phyloP scores from a whole-genome alignment of 2,329 filamentous ascomycete genomes.

The Epichloe uncinata region DNA sequence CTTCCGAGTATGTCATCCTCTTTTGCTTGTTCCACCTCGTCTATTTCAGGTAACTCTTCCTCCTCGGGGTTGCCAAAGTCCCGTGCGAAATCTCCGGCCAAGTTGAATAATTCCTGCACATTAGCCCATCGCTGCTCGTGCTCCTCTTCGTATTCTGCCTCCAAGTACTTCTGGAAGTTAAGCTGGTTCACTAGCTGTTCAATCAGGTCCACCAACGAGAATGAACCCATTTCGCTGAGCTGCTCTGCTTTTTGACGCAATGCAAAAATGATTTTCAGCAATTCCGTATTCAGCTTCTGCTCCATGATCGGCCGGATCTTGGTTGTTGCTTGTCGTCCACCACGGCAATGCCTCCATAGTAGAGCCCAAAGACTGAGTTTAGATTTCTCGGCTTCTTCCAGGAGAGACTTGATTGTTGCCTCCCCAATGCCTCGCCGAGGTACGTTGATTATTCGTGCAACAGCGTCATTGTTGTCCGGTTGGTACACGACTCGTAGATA shows the following conservation, averaged over 20 bases:
- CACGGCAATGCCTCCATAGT: slow-evolving; percentile 43
- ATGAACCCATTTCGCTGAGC: slow-evolving; percentile 14
- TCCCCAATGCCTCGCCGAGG: slow-evolving; percentile 74
- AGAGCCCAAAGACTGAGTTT: slow-evolving; percentile 63
- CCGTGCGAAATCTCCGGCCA: slow-evolving; percentile 58
- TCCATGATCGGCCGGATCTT: slow-evolving; percentile 37
- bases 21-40: slow-evolving; percentile 54
- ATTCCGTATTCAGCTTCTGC: slow-evolving; percentile 36
- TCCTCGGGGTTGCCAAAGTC: slow-evolving; percentile 32
- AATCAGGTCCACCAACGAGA: slow-evolving; percentile 34
- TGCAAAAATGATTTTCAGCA: slow-evolving; percentile 30
- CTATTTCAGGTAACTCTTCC: slow-evolving; percentile 51
- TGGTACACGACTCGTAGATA: slow-evolving; percentile 79
- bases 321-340: slow-evolving; percentile 32
- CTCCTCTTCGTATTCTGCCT: slow-evolving; percentile 57
- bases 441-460: slow-evolving; percentile 72
- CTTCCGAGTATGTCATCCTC: slow-evolving; percentile 53
- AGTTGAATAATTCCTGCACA: slow-evolving; percentile 71
- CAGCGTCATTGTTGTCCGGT: slow-evolving; percentile 74
- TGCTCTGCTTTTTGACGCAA: slow-evolving; percentile 18
- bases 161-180: slow-evolving; percentile 60
- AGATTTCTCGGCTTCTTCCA: slow-evolving; percentile 62
- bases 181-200: slow-evolving; percentile 49
- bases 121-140: slow-evolving; percentile 75
- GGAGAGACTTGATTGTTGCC: slow-evolving; percentile 56